These are phyloP conservation scores for Saturnispora galanensis DNA, from an alignment of 805 yeast genomes.

Conservation along the genomic window DNA sequence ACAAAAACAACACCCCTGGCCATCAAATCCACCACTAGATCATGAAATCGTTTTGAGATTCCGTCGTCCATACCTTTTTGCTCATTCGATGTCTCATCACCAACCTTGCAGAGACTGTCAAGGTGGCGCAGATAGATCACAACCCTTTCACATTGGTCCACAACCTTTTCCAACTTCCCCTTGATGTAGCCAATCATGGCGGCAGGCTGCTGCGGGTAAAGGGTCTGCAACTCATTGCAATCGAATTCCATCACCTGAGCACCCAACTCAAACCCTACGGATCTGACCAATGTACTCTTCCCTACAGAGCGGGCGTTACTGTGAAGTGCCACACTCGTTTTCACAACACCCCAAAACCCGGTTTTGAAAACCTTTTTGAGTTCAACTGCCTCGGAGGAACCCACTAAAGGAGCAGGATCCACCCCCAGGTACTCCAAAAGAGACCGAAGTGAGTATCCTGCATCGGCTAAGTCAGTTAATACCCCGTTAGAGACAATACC, in stretches of 20 bases:
- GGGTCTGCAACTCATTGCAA: constrained; percentile 53
- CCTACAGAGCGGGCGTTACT: constrained; percentile 75
- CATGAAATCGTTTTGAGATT: constrained; percentile 44
- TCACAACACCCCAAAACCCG: constrained; percentile 32
- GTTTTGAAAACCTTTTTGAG: constrained; percentile 49
- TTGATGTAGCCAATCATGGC: constrained; percentile 70
- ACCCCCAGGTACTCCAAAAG: not conserved
- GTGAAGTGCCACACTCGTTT: constrained; percentile 54
- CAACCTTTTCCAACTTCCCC: constrained; percentile 64
- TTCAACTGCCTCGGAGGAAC: constrained; percentile 40
- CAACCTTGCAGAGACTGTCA: constrained; percentile 61
- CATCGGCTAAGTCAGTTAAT: constrained; percentile 21
- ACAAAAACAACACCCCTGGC: constrained; percentile 41
- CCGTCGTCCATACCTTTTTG: constrained; percentile 27
- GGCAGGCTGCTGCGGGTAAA: constrained; percentile 48
- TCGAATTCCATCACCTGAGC: constrained; percentile 60
- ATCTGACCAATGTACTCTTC: constrained; percentile 53
- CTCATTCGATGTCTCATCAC: constrained; percentile 41
- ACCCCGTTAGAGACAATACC: constrained; percentile 38
- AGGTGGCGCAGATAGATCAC: constrained; percentile 61
- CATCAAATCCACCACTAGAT: constrained; percentile 47
- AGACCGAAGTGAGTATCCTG: not conserved
- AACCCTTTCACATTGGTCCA: constrained; percentile 34
- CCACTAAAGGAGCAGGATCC: too few species aligned
- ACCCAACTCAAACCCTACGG: constrained; percentile 50